Percentiles rank a stretch among this genome's conserved stretches.
Evolutionary conservation across 192 early-diverging fungal genomes (phyloP).

Genomic region (Podila verticillata): DNA sequence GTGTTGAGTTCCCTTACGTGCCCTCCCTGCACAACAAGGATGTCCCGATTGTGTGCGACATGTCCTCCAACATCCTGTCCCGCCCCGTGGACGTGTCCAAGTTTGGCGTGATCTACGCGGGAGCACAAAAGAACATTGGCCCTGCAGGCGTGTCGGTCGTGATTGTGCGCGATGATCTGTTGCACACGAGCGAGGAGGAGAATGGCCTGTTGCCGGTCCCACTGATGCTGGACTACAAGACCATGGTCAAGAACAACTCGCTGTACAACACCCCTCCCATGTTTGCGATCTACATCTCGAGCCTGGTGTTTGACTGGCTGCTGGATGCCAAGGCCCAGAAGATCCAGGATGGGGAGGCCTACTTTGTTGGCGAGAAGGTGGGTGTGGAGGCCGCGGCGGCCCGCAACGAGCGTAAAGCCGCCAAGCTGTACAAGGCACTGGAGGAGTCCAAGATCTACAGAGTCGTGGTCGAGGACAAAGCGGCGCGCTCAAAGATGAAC

Average conservation of each 20-base stretch:
- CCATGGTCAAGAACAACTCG: constrained; percentile 80
- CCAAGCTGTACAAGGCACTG: constrained; percentile 74
- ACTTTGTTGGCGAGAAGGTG: constrained; percentile 51
- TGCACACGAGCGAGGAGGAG: constrained; percentile 60
- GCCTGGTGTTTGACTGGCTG: constrained; percentile 90
- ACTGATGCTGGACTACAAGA: constrained; percentile 89
- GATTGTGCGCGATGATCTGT: constrained; percentile 90
- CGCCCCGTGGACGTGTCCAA: constrained; percentile 82
- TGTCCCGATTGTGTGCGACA: constrained; percentile 91
- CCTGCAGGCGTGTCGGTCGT: constrained; percentile 94
- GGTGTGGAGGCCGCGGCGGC: constrained; percentile 75
- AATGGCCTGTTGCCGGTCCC: constrained; percentile 59
- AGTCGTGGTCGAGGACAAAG: constrained; percentile 69
- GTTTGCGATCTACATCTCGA: constrained; percentile 92
- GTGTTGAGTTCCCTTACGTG: constrained; percentile 80
- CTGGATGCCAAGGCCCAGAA: constrained; percentile 37
- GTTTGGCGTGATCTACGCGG: constrained; percentile 91
- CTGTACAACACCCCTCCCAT: constrained; percentile 98
- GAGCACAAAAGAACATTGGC: constrained; percentile 97
- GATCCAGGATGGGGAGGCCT: constrained; percentile 50
- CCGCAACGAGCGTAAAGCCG: constrained; percentile 77
- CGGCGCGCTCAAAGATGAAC: constrained; percentile 87
- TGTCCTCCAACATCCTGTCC: constrained; percentile 87
- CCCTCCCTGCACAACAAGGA: constrained; percentile 60
- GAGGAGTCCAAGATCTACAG: constrained; percentile 75